Evolutionary conservation across 352 stramenopile genomes (phyloP), one percentile per base, ranked within the genome.

Genomic region (Pythium pectinolyticum): DNA sequence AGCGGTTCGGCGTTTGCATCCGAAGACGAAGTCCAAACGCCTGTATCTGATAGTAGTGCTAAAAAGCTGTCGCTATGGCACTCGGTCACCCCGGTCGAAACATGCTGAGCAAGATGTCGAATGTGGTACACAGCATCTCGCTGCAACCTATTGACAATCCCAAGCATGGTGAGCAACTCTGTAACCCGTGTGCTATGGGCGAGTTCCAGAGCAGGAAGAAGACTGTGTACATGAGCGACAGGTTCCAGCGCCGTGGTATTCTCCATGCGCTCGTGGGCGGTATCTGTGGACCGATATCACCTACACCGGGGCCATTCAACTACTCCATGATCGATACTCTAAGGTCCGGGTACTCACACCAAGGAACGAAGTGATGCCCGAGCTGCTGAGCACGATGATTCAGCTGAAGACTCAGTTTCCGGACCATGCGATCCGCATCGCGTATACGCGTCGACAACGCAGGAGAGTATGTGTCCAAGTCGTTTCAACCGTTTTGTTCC

Each of bases 301-400:
- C 52, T 31, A 25, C 28, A n/a, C 34, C 41, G 3, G 61, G 51
- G 22, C 62, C 62, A 39, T 69, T 69, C 32, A 49, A 64, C 34
- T 64, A 69, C 49, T 69, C 51, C 41, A 63, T 65, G 54, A 52
- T 69, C 3, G 54, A 27, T 63, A 37, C 35, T 70, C 50, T 3
- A 47, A 57, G 15, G 50, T 66, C 22, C 31, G 62, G 3, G 35
- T 70, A 22, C 51, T 70, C 3, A 30, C 32, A 15, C 41, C 63
- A 9, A 46, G 20, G 32, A 70, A 70, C 20, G 31, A 70, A 57
- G 56, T 69, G 12, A 63, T 69, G 54, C 61, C 53, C 4, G 63
- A 69, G 46, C 39, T 59, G 20, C 31, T 69, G 12, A 62, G 43
- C 6, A 49, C n/a, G 25, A 66, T 70, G n/a, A 70, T 70, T 24